Evolutionary conservation across 495 filamentous ascomycete genomes (phyloP), one percentile per base, ranked within the genome.

Genomic region (Penicillium waksmanii): DNA sequence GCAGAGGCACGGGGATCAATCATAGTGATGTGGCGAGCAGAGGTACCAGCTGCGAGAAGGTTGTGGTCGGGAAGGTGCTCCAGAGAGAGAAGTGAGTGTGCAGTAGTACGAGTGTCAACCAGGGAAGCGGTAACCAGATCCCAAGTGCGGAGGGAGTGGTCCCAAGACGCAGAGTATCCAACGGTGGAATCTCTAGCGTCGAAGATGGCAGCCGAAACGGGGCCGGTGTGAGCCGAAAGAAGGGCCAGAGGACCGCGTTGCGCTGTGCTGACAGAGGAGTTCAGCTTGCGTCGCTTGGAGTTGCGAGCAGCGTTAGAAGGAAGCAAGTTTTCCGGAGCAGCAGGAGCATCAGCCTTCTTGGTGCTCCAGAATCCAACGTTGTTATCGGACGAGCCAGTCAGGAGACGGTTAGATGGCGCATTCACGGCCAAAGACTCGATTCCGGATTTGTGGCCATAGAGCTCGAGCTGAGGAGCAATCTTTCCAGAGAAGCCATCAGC

Each of bases 71-170:
- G 81, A 3, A 97, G 76, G 17, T 88, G 85, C 65, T 83, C 83
- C 3, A 97, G 79, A 2, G 86, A 91, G 52, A 93, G 82, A 1
- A 98, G 81, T 0, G 91, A 82, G 71, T 94, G 88, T n/a, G 89
- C 84, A 9, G 90, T 92, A 8, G 90, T 88, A 46, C 93, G 82
- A 18, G 89, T 90, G 66, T 89, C 90, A 40, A 97, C 90, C 11
- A 87, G 78, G 4, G 80, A 64, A 48, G 80, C 73, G 7, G 94
- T 97, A 0, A 90, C 84, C 12, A 98, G 85, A 78, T 98, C 95
- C 84, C 96, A 90, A 0, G 95, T 98, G 23, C 86, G 87, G 60
- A 97, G 78, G 0, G 90, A 89, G 74, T 96, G 93, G 78, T 98
- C 95, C 80, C 88, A 88, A 19, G 91, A 93, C 3, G 84, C 82